Percentiles rank a stretch among this genome's conserved stretches.
Evolutionary conservation across 2,329 filamentous ascomycete genomes (phyloP).

Genomic region (Pseudogymnoascus sp.): DNA sequence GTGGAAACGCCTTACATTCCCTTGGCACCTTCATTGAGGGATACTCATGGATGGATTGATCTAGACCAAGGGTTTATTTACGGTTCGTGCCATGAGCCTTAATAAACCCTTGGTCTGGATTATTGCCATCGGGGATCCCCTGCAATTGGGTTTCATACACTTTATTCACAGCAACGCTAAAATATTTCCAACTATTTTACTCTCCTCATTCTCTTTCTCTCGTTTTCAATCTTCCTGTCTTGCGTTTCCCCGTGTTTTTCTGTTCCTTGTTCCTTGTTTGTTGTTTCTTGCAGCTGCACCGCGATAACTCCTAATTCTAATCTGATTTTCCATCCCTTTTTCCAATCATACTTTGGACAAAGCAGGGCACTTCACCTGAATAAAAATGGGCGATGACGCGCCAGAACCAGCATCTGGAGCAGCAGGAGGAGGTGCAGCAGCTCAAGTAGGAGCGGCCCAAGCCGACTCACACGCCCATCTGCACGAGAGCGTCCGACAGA

Average conservation of each 20-base stretch:
- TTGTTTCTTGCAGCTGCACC: neutral
- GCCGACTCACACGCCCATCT: neutral
- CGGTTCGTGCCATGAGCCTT: neutral
- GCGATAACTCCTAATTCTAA: neutral
- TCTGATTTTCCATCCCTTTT: neutral
- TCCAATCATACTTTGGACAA: neutral
- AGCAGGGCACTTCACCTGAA: neutral
- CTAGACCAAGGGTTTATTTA: too few species aligned
- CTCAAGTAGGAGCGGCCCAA: neutral
- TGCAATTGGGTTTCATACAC: neutral
- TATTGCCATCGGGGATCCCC: neutral
- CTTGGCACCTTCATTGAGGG: neutral
- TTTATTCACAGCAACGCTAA: neutral
- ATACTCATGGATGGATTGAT: neutral
- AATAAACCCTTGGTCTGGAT: neutral
- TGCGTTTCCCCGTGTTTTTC: neutral
- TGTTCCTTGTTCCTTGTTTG: too few species aligned
- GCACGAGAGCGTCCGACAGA: conserved; percentile 3
- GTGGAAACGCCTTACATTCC: neutral
- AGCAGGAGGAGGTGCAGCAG: neutral
- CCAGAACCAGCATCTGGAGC: neutral
- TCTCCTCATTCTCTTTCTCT: neutral
- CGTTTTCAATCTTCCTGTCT: neutral
- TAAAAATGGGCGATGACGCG: neutral
- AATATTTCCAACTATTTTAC: neutral